phyloP scores from a whole-genome alignment of 176 grass and related monocot genomes.

The Puya raimondii region DNA sequence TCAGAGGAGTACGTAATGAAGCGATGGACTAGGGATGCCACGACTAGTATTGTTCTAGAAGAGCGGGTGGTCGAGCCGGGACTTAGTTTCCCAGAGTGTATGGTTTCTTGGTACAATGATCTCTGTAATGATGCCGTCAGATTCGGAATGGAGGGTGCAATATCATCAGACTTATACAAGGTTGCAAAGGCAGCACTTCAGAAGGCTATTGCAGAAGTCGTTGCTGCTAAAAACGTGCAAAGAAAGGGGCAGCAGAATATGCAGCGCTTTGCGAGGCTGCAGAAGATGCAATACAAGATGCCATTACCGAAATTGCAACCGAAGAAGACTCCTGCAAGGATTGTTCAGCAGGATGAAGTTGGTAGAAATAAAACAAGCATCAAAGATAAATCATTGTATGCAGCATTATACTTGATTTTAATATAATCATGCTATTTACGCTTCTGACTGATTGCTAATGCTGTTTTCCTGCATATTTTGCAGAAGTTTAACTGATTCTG shows the following conservation, averaged over 20 bases:
- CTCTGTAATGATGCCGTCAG: slow-evolving; percentile 33
- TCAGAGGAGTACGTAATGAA: slow-evolving; percentile 37
- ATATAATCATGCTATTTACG: background rate
- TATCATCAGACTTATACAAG: slow-evolving; percentile 38
- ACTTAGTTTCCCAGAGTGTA: slow-evolving; percentile 22
- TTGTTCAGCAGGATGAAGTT: slow-evolving; percentile 17
- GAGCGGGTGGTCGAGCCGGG: slow-evolving; percentile 13
- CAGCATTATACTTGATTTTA: background rate
- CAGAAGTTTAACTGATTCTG: background rate
- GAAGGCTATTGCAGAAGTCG: slow-evolving; percentile 41
- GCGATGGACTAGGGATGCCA: slow-evolving; percentile 44
- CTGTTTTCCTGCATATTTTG: background rate
- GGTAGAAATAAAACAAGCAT: slow-evolving; percentile 14
- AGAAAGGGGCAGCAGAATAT: slow-evolving; percentile 31
- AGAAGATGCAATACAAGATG: slow-evolving; percentile 41
- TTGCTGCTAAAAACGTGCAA: slow-evolving; percentile 37
- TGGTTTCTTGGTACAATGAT: slow-evolving; percentile 50
- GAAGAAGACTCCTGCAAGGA: slow-evolving; percentile 26
- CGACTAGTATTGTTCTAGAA: slow-evolving; percentile 15
- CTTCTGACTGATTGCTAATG: background rate
- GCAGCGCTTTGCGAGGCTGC: slow-evolving; percentile 30
- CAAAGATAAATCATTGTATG: slow-evolving; percentile 15
- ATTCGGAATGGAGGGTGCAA: slow-evolving; percentile 31
- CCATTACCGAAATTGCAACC: slow-evolving; percentile 35
- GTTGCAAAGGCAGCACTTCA: slow-evolving; percentile 47